Evolutionary conservation across 2,329 filamentous ascomycete species (phyloP).

Genomic region (Pestalotiopsis sp.): DNA sequence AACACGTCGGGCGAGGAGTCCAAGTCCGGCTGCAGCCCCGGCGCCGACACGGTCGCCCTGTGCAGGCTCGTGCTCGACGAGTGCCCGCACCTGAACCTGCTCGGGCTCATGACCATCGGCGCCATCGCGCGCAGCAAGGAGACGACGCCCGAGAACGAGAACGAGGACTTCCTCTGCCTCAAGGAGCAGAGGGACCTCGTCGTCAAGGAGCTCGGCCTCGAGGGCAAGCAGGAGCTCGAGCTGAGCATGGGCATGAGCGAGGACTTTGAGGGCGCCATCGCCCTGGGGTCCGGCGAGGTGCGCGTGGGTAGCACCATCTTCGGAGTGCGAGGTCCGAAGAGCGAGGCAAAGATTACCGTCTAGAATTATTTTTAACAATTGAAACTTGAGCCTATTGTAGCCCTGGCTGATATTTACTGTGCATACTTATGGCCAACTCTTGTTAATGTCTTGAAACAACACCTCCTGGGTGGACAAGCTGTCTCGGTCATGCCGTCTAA

Average conservation of each 20-base stretch:
- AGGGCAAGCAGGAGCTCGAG: conserved; percentile 59
- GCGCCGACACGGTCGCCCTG: conserved; percentile 60
- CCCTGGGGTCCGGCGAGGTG: conserved; percentile 84
- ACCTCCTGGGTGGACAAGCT: background rate
- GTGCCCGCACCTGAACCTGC: conserved; percentile 66
- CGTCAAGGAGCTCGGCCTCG: conserved; percentile 58
- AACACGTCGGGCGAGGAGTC: conserved; percentile 89
- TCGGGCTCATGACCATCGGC: conserved; percentile 96
- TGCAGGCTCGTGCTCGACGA: conserved; percentile 70
- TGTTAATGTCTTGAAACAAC: background rate
- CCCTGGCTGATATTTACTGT: rapidly evolving
- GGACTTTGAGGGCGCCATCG: conserved; percentile 89
- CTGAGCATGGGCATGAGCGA: conserved; percentile 99
- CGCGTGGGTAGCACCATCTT: conserved; percentile 94
- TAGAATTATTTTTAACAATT: conserved; percentile 24
- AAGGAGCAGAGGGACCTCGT: conserved; percentile 72
- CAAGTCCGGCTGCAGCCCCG: conserved; percentile 82
- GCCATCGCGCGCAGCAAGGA: conserved; percentile 84
- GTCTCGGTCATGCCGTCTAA: background rate
- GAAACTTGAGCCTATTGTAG: background rate
- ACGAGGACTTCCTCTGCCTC: conserved; percentile 83
- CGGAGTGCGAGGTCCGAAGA: conserved; percentile 77
- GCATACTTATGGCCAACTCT: background rate
- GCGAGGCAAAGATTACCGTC: conserved; percentile 71
- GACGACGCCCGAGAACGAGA: conserved; percentile 75